Percentiles rank a stretch among this genome's conserved stretches.
phyloP scores from a whole-genome alignment of 768 basidiomycete genomes.

The Nidularia pulvinata region DNA sequence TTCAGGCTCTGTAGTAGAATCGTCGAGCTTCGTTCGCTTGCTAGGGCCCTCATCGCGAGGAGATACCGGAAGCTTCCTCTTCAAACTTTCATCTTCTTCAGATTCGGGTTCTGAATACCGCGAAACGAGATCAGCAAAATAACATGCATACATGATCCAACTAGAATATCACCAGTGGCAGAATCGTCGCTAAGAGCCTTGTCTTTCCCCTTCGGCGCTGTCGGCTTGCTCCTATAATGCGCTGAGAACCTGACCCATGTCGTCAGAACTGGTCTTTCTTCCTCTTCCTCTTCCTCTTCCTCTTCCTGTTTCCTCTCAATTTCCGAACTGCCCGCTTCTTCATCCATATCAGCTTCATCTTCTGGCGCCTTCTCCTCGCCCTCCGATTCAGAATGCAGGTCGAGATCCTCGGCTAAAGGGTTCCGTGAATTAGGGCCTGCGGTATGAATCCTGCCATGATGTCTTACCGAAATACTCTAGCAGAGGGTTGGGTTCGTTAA shows the following conservation, averaged over 20 bases:
- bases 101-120: slow-evolving; percentile 5
- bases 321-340: slow-evolving; percentile 6
- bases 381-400: slow-evolving; percentile 54
- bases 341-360: slow-evolving; percentile 20
- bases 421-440: not conserved
- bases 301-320: slow-evolving; percentile 9
- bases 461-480: slow-evolving; percentile 48
- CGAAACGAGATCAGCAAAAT: not conserved
- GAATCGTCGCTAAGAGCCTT: slow-evolving; percentile 13
- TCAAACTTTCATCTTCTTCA: slow-evolving; percentile 5
- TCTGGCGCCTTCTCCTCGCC: slow-evolving; percentile 23
- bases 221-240: not conserved
- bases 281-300: slow-evolving; percentile 7
- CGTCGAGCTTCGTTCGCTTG: slow-evolving; percentile 7
- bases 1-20: slow-evolving; percentile 46
- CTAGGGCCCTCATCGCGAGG: not conserved
- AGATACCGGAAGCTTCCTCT: slow-evolving; percentile 3
- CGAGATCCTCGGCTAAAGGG: slow-evolving; percentile 30
- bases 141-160: no score
- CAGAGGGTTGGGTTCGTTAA: slow-evolving; percentile 36
- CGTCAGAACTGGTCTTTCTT: slow-evolving; percentile 15
- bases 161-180: slow-evolving; percentile 12
- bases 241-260: slow-evolving; percentile 6
- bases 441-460: not conserved
- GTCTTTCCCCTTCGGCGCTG: not conserved